Evolutionary conservation across 352 stramenopile species (phyloP).

Genomic region (Elongisporangium anandrum): DNA sequence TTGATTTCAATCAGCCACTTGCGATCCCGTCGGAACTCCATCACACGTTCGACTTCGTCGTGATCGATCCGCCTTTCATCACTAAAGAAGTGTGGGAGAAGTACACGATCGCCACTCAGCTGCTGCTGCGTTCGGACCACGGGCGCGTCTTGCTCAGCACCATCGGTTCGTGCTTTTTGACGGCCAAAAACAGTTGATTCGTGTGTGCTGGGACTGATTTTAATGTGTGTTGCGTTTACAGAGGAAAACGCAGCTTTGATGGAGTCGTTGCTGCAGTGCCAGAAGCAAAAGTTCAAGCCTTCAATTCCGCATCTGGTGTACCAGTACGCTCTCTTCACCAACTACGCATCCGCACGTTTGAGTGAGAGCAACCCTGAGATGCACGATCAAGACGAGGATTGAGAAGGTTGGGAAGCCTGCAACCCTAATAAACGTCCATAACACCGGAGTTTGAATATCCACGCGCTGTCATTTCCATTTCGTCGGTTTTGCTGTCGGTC

Average conservation of each 20-base stretch:
- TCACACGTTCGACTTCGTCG: slow-evolving; percentile 86
- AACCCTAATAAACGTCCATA: not conserved
- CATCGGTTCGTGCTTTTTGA: slow-evolving; percentile 48
- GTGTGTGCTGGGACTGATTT: not conserved
- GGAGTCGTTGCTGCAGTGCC: slow-evolving; percentile 74
- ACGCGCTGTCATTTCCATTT: too few species aligned
- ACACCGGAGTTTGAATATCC: too few species aligned
- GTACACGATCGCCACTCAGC: slow-evolving; percentile 66
- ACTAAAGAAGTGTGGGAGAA: slow-evolving; percentile 90
- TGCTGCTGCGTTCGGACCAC: slow-evolving; percentile 52
- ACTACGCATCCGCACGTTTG: slow-evolving; percentile 81
- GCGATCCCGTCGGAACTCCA: slow-evolving; percentile 48
- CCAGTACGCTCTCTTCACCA: slow-evolving; percentile 92
- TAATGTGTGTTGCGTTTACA: slow-evolving; percentile 14
- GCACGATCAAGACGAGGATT: slow-evolving; percentile 28
- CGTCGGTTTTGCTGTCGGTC: not conserved
- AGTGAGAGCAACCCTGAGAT: slow-evolving; percentile 72
- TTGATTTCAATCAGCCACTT: slow-evolving; percentile 88
- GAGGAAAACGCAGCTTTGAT: slow-evolving; percentile 89
- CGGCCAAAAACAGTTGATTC: not conserved
- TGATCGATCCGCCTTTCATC: slow-evolving; percentile 95
- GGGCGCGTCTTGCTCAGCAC: slow-evolving; percentile 88
- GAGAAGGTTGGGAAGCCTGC: slow-evolving; percentile 12
- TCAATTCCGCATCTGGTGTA: slow-evolving; percentile 95
- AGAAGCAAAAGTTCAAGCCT: slow-evolving; percentile 69